phyloP scores from a whole-genome alignment of 2,329 filamentous ascomycete genomes.

The Colletotrichum liaoningense region DNA sequence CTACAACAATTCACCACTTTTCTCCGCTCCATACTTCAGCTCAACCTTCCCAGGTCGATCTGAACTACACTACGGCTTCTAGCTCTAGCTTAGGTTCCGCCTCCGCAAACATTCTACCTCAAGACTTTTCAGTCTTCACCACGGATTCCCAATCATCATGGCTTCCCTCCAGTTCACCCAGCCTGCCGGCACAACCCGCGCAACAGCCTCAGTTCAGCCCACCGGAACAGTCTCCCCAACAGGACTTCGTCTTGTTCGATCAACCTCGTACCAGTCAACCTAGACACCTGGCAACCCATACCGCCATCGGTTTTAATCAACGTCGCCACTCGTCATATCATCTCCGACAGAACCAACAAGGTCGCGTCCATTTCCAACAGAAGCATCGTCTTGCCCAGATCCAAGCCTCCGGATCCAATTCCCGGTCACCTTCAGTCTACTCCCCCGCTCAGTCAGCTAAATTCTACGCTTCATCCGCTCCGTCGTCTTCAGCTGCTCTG shows the following conservation, averaged over 20 bases:
- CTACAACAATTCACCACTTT: constrained; percentile 66
- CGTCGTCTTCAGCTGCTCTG: constrained; percentile 68
- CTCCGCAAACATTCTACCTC: constrained; percentile 70
- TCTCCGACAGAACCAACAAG: constrained; percentile 56
- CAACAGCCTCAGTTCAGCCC: constrained; percentile 63
- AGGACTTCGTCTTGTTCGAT: constrained; percentile 86
- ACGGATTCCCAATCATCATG: constrained; percentile 87
- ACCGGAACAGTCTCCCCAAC: constrained; percentile 56
- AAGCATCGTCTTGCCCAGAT: constrained; percentile 70
- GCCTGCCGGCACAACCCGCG: constrained; percentile 72
- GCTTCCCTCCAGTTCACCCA: constrained; percentile 76
- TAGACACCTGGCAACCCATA: constrained; percentile 51
- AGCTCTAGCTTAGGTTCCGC: constrained; percentile 62
- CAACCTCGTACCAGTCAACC: constrained; percentile 57
- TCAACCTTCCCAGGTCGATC: constrained; percentile 80
- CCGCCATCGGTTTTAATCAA: constrained; percentile 44
- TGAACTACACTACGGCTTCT: constrained; percentile 90
- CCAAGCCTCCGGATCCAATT: constrained; percentile 68
- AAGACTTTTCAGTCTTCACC: constrained; percentile 81
- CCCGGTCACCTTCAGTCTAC: constrained; percentile 64
- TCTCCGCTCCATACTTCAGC: constrained; percentile 72
- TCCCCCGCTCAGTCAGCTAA: constrained; percentile 56
- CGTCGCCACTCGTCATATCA: constrained; percentile 58
- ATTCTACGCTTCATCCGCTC: constrained; percentile 76
- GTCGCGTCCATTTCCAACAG: constrained; percentile 51